A percentile compares a stretch with the other conserved stretches of the same genome.
These are phyloP conservation scores for Kondoa subrosea DNA, from an alignment of 768 basidiomycete genomes.

Conservation along the genomic window DNA sequence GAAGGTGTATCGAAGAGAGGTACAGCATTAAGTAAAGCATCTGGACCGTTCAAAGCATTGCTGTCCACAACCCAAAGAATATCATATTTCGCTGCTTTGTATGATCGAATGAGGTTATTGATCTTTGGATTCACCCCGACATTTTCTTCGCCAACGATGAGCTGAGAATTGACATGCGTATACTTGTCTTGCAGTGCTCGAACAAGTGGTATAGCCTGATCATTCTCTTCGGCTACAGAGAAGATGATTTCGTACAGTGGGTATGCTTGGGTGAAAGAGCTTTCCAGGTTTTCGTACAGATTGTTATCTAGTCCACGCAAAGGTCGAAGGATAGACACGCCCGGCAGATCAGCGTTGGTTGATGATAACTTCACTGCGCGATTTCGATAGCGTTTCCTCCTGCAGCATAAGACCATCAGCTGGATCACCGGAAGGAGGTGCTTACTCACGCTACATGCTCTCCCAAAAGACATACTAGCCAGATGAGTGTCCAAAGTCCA, in stretches of 20 bases:
- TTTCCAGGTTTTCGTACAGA: slow-evolving; percentile 87
- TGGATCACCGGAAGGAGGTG: slow-evolving; percentile 29
- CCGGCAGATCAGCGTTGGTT: slow-evolving; percentile 42
- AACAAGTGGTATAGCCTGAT: slow-evolving; percentile 75
- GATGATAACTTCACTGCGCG: slow-evolving; percentile 34
- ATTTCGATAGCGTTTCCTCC: slow-evolving; percentile 47
- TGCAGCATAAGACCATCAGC: slow-evolving; percentile 58
- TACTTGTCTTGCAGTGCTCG: slow-evolving; percentile 60
- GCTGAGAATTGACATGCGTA: slow-evolving; percentile 50
- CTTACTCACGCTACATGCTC: neutral
- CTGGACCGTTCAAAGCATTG: slow-evolving; percentile 62
- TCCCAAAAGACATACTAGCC: neutral
- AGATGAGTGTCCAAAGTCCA: neutral
- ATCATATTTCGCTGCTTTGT: slow-evolving; percentile 61
- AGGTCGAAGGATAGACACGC: slow-evolving; percentile 84
- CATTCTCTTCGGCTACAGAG: slow-evolving; percentile 70
- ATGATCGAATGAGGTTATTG: slow-evolving; percentile 81
- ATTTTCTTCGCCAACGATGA: slow-evolving; percentile 63
- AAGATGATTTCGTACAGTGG: slow-evolving; percentile 70
- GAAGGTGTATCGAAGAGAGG: slow-evolving; percentile 33
- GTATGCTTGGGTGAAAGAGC: slow-evolving; percentile 80
- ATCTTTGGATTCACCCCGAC: slow-evolving; percentile 94
- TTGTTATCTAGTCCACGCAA: slow-evolving; percentile 90
- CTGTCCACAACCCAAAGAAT: slow-evolving; percentile 95
- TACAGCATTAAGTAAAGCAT: slow-evolving; percentile 68